phyloP scores from a whole-genome alignment of 2,329 filamentous ascomycete genomes.

The Coniochaeta sp. region DNA sequence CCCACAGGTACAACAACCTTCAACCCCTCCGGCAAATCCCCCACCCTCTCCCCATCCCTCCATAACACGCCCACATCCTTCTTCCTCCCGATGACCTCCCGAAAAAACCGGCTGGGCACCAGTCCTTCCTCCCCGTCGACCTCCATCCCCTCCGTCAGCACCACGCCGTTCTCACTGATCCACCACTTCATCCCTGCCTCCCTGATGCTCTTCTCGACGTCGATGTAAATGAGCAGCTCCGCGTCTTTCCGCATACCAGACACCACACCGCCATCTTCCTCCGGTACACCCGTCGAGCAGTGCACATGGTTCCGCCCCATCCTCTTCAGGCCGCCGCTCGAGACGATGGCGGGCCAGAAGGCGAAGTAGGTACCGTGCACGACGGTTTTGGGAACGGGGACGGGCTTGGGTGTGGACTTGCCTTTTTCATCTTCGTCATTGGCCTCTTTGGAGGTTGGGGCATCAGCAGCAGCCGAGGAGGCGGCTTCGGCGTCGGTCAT shows the following conservation, averaged over 20 bases:
- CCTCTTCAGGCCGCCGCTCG: conserved; percentile 66
- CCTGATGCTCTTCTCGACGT: conserved; percentile 59
- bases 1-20: conserved; percentile 39
- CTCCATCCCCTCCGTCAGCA: conserved; percentile 59
- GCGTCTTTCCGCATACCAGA: conserved; percentile 76
- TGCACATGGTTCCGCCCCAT: conserved; percentile 90
- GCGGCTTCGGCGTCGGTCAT: conserved; percentile 33
- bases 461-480: no score
- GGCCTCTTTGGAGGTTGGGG: no score
- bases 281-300: conserved; percentile 69
- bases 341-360: conserved; percentile 68
- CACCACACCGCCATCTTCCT: conserved; percentile 44
- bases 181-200: conserved; percentile 63
- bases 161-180: conserved; percentile 70
- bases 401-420: background rate
- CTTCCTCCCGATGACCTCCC: conserved; percentile 58
- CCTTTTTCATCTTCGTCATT: background rate
- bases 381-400: conserved; percentile 52
- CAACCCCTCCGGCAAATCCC: conserved; percentile 58
- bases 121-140: conserved; percentile 50
- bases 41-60: conserved; percentile 59
- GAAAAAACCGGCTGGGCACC: conserved; percentile 61
- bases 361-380: conserved; percentile 87
- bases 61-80: conserved; percentile 60
- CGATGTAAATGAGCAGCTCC: conserved; percentile 71